Evolutionary conservation across 495 filamentous ascomycete species (phyloP).

Genomic region (Penicillium fimorum): DNA sequence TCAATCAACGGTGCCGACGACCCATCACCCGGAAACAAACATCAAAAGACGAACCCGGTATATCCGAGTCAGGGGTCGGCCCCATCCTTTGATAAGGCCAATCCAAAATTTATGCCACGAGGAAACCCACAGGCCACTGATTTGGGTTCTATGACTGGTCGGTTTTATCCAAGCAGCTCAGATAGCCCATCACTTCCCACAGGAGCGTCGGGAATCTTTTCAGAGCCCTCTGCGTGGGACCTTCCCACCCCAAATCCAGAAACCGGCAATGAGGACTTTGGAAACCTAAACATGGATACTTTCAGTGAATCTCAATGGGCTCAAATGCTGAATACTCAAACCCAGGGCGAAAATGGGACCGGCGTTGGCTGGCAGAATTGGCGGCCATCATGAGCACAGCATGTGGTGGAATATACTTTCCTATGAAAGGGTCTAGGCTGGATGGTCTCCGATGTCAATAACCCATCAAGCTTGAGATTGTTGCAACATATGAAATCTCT

Average conservation of each 20-base stretch:
- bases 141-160: slow-evolving; percentile 16
- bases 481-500: neutral
- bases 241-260: slow-evolving; percentile 19
- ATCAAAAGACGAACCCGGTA: slow-evolving; percentile 12
- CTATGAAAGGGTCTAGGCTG: neutral
- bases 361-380: slow-evolving; percentile 30
- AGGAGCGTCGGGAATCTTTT: slow-evolving; percentile 12
- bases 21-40: slow-evolving; percentile 22
- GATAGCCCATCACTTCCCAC: slow-evolving; percentile 10
- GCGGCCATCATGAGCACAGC: slow-evolving; percentile 22
- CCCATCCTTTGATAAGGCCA: slow-evolving; percentile 18
- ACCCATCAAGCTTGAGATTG: neutral
- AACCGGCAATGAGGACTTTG: slow-evolving; percentile 21
- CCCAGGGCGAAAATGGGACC: slow-evolving; percentile 21
- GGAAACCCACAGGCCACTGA: slow-evolving; percentile 13
- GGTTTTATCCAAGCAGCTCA: slow-evolving; percentile 16
- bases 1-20: slow-evolving; percentile 29
- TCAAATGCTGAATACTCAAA: slow-evolving; percentile 34
- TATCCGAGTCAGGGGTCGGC: slow-evolving; percentile 15
- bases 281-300: slow-evolving; percentile 22
- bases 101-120: slow-evolving; percentile 19
- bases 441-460: neutral
- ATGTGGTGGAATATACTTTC: neutral
- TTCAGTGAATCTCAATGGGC: slow-evolving; percentile 41
- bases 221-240: slow-evolving; percentile 29